Conservation (phyloP, 208 protist genomes). For the Leishmania turanica region DNA sequence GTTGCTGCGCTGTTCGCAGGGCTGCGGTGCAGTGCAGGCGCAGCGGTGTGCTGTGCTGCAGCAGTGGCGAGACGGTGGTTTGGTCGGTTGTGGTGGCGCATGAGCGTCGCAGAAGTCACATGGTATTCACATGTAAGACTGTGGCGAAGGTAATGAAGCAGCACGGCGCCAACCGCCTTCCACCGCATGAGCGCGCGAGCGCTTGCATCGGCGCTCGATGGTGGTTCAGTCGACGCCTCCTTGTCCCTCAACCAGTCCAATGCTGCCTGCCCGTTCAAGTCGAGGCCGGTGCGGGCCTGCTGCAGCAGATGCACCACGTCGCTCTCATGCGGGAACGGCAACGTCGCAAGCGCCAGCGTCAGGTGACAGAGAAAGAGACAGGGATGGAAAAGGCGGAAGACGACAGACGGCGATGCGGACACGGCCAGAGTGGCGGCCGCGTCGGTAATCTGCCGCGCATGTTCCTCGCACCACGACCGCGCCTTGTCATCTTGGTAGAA, state of each 20-base stretch:
- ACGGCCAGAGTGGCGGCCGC: background rate
- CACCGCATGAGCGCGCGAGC: constrained; percentile 24
- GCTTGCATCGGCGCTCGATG: background rate
- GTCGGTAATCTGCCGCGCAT: constrained; percentile 13
- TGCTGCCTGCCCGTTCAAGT: constrained; percentile 56
- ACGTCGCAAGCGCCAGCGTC: constrained; percentile 46
- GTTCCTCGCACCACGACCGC: constrained; percentile 45
- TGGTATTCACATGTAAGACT: constrained; percentile 53
- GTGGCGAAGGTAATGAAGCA: constrained; percentile 40
- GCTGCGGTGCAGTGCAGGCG: background rate
- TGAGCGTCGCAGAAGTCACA: constrained; percentile 36
- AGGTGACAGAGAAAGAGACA: constrained; percentile 65
- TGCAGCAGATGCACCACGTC: constrained; percentile 62
- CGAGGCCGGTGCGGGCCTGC: constrained; percentile 58
- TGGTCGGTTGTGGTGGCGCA: constrained; percentile 16
- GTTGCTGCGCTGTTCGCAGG: constrained; percentile 1
- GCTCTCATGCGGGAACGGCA: constrained; percentile 59
- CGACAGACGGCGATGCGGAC: background rate
- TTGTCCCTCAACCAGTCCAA: constrained; percentile 13
- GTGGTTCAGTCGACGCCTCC: background rate
- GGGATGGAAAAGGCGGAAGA: constrained; percentile 30
- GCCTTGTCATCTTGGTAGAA: constrained; percentile 72
- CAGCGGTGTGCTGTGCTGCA: background rate
- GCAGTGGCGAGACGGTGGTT: background rate
- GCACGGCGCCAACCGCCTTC: constrained; percentile 57